Evolutionary conservation across 2,329 filamentous ascomycete species (phyloP).

Genomic region (Corynespora cassiicola): DNA sequence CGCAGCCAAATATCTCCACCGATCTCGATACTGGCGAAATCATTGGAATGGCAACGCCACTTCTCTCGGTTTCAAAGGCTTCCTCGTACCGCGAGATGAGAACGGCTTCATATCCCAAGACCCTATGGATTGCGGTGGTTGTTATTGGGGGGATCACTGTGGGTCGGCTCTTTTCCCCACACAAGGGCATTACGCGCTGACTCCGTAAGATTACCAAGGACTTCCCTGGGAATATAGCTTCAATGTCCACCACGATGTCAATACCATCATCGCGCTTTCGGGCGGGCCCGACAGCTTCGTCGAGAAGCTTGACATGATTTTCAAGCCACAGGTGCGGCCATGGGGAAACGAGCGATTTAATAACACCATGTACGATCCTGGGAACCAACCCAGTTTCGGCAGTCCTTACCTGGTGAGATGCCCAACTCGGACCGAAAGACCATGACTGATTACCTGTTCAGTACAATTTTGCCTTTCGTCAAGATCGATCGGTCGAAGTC

Average conservation of each 20-base stretch:
- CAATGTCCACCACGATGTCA: slow-evolving; percentile 49
- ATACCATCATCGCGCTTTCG: slow-evolving; percentile 42
- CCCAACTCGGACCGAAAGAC: no score
- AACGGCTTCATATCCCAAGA: slow-evolving; percentile 72
- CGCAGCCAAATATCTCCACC: slow-evolving; percentile 59
- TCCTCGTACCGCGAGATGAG: slow-evolving; percentile 69
- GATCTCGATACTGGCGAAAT: slow-evolving; percentile 70
- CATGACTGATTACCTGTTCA: no score
- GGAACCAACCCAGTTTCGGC: slow-evolving; percentile 35
- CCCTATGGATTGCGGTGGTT: slow-evolving; percentile 47
- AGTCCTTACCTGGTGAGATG: slow-evolving; percentile 33
- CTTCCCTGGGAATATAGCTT: slow-evolving; percentile 75
- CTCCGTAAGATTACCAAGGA: slow-evolving; percentile 75
- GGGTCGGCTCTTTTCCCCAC: no score
- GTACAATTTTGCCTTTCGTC: no score
- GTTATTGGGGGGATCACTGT: slow-evolving; percentile 25
- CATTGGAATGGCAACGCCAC: slow-evolving; percentile 56
- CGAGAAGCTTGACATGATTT: slow-evolving; percentile 46
- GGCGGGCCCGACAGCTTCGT: slow-evolving; percentile 44
- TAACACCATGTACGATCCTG: slow-evolving; percentile 26
- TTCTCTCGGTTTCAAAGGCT: slow-evolving; percentile 64
- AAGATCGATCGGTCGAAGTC: no score
- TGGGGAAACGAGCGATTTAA: no score
- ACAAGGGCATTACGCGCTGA: slow-evolving; percentile 48
- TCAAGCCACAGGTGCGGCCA: no score